Percentiles rank a stretch among this genome's conserved stretches.
These are phyloP conservation scores for Raddia distichophylla DNA, from an alignment of 176 grass and related monocot species.

Conservation along the genomic window DNA sequence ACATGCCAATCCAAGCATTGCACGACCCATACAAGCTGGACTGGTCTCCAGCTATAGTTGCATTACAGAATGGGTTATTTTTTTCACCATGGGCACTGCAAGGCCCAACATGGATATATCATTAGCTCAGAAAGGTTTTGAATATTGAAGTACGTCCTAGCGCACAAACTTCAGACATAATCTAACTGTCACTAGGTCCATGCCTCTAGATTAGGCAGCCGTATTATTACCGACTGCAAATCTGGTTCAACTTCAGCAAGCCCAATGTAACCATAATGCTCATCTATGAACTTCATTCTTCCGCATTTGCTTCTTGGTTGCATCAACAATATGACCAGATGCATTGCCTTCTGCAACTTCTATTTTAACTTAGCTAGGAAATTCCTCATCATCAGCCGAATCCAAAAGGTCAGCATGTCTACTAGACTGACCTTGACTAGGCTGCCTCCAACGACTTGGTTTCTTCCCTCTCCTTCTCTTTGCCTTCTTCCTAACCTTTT, in stretches of 20 bases:
- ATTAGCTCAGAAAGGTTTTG: slow-evolving; percentile 4
- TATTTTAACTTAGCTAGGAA: too few relatives aligned
- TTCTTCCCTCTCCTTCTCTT: slow-evolving; percentile 48
- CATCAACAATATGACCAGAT: too few relatives aligned
- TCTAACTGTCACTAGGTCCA: background rate
- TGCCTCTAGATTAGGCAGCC: slow-evolving; percentile 9
- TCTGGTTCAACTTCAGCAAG: slow-evolving; percentile 2
- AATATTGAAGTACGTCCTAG: background rate
- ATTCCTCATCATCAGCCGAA: slow-evolving; percentile 6
- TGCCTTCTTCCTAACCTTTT: slow-evolving; percentile 47
- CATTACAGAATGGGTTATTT: background rate
- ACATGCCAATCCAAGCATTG: background rate
- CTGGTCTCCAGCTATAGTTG: background rate
- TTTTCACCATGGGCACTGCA: background rate
- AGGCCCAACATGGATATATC: background rate
- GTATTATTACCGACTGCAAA: slow-evolving; percentile 10
- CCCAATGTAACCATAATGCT: background rate
- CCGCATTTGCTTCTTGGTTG: too few relatives aligned
- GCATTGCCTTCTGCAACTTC: too few relatives aligned
- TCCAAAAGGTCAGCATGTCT: background rate
- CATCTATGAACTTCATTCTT: too few relatives aligned
- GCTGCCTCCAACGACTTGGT: slow-evolving; percentile 23
- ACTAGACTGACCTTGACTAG: background rate
- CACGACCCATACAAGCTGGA: background rate
- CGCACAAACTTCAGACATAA: slow-evolving; percentile 16